Percentiles rank a stretch among this genome's conserved stretches.
Conservation (phyloP, 2,329 filamentous ascomycete genomes). For the Fusarium keratoplasticum region DNA sequence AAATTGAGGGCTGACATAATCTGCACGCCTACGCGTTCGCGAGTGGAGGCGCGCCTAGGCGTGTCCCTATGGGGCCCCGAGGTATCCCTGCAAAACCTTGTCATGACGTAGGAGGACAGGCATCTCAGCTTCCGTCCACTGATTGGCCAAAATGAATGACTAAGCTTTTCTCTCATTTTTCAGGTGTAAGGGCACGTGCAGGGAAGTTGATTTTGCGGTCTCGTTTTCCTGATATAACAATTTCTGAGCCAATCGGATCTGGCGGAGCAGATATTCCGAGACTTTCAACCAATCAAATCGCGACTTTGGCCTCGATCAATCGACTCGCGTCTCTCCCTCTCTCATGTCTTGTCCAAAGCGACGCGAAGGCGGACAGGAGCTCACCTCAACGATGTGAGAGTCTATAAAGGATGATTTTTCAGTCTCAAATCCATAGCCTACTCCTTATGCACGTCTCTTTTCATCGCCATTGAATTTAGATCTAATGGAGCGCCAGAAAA, state of each 20-base stretch:
- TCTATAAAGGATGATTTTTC: fast-evolving
- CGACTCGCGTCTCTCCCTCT: neutral
- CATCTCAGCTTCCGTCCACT: neutral
- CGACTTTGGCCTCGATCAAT: neutral
- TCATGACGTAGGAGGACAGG: neutral
- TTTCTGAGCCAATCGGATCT: neutral
- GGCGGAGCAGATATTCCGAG: neutral
- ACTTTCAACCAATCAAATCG: neutral
- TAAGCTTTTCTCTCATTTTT: neutral
- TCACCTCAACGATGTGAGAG: neutral
- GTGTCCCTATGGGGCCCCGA: neutral
- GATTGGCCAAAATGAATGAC: neutral
- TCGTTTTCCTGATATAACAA: neutral
- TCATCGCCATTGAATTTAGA: neutral
- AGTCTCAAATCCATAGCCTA: fast-evolving
- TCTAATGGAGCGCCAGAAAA: fast-evolving
- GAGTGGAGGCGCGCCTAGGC: too few species aligned
- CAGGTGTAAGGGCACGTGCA: neutral
- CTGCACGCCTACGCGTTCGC: too few species aligned
- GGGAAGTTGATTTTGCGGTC: neutral
- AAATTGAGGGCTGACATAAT: too few species aligned
- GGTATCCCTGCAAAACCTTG: neutral
- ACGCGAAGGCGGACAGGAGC: fast-evolving
- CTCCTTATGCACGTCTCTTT: fast-evolving
- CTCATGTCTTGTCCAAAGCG: neutral